These are phyloP conservation scores for Mortierella polycephala DNA, from an alignment of 371 early-diverging fungal species.

Conservation along the genomic window DNA sequence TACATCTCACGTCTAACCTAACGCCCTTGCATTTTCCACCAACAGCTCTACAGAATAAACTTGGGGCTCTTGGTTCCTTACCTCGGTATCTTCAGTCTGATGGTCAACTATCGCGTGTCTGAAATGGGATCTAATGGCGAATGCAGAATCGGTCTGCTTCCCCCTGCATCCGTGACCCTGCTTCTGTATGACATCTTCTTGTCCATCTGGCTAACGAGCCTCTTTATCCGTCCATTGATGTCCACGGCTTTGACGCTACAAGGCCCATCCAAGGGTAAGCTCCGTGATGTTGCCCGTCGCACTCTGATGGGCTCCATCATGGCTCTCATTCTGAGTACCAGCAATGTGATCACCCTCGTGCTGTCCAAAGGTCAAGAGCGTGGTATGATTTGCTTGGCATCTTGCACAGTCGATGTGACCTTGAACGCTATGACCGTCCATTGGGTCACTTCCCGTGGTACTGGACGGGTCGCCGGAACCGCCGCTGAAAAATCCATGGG, in stretches of 20 bases:
- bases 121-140: slow-evolving; percentile 41
- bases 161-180: slow-evolving; percentile 58
- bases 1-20: neutral
- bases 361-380: slow-evolving; percentile 58
- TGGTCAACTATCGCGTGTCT: slow-evolving; percentile 54
- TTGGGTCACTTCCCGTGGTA: slow-evolving; percentile 46
- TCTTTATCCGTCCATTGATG: slow-evolving; percentile 60
- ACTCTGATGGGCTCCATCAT: slow-evolving; percentile 57
- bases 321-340: slow-evolving; percentile 51
- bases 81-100: slow-evolving; percentile 56
- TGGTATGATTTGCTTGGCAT: slow-evolving; percentile 42
- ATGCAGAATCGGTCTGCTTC: slow-evolving; percentile 59
- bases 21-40: neutral
- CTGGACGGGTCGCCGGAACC: slow-evolving; percentile 6
- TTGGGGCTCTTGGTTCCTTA: slow-evolving; percentile 58
- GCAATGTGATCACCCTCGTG: slow-evolving; percentile 58
- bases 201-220: slow-evolving; percentile 48
- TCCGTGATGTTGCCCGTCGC: slow-evolving; percentile 62
- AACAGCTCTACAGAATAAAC: slow-evolving; percentile 57
- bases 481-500: slow-evolving; percentile 12
- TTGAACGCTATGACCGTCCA: slow-evolving; percentile 39
- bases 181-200: slow-evolving; percentile 62
- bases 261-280: slow-evolving; percentile 48
- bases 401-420: slow-evolving; percentile 49
- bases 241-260: slow-evolving; percentile 46